These are phyloP conservation scores for Starmerella apis DNA, from an alignment of 805 yeast genomes.

Conservation along the genomic window DNA sequence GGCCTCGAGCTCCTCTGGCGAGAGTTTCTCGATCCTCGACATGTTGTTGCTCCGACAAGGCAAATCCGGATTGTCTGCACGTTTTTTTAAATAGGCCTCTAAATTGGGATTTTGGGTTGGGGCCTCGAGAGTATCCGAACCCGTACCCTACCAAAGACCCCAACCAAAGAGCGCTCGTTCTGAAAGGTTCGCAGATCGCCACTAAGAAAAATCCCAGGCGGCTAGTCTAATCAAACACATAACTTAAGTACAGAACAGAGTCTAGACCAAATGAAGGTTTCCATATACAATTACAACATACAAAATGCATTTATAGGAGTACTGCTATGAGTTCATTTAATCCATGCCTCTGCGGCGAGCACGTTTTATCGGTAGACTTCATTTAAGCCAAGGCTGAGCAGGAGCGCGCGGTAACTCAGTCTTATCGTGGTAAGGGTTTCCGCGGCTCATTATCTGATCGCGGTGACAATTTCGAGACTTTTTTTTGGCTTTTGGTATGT, in stretches of 20 bases:
- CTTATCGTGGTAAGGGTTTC: not conserved
- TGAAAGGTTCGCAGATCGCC: not conserved
- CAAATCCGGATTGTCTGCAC: not conserved
- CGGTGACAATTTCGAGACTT: not conserved
- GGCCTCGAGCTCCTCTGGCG: slow-evolving; percentile 30
- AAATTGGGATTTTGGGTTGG: slow-evolving; percentile 5
- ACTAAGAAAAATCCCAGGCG: not conserved
- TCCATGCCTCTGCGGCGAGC: too few species aligned
- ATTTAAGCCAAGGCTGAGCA: not conserved
- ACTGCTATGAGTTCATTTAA: too few species aligned
- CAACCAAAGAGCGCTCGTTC: slow-evolving; percentile 3
- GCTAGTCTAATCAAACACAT: not conserved
- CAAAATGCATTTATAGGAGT: too few species aligned
- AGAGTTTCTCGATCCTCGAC: slow-evolving; percentile 25
- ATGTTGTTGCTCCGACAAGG: not conserved
- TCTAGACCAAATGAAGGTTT: too few species aligned
- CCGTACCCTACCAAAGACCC: not conserved
- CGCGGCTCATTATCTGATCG: not conserved
- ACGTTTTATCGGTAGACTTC: not conserved
- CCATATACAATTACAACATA: too few species aligned
- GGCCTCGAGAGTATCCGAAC: slow-evolving; percentile 3
- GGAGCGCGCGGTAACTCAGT: not conserved
- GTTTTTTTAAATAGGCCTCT: not conserved
- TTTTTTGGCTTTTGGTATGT: too few species aligned
- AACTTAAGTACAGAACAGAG: too few species aligned